Evolutionary conservation across 768 basidiomycete genomes (phyloP).

Genomic region (Crepidotus variabilis): DNA sequence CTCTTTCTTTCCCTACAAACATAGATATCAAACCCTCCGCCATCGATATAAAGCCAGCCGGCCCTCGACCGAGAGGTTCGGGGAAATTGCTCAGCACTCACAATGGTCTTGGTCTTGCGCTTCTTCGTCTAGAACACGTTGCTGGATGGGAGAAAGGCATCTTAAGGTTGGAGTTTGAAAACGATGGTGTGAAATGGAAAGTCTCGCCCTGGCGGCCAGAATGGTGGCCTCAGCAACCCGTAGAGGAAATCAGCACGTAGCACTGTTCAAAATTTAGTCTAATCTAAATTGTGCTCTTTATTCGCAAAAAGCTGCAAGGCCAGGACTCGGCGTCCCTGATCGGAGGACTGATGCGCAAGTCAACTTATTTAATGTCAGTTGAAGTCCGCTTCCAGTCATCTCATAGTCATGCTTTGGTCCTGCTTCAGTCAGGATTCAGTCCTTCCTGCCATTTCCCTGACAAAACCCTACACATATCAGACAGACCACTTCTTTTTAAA

Average conservation of each 20-base stretch:
- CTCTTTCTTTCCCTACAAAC: conserved; percentile 24
- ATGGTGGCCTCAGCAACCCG: conserved; percentile 48
- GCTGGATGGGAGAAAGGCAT: conserved; percentile 48
- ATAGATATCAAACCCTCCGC: conserved; percentile 31
- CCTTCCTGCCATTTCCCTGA: too few species aligned
- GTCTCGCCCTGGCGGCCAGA: conserved; percentile 68
- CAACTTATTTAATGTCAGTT: neutral
- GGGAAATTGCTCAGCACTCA: conserved; percentile 70
- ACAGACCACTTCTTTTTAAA: too few species aligned
- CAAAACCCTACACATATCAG: too few species aligned
- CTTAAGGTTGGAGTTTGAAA: conserved; percentile 28
- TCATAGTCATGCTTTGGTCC: neutral
- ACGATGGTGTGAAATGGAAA: conserved; percentile 25
- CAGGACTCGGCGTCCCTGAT: too few species aligned
- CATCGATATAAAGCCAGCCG: conserved; percentile 13
- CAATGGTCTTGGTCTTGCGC: conserved; percentile 66
- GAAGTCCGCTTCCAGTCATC: neutral
- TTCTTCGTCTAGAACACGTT: conserved; percentile 77
- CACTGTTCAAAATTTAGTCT: neutral
- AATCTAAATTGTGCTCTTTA: too few species aligned
- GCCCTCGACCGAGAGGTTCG: conserved; percentile 62
- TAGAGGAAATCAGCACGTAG: conserved; percentile 4
- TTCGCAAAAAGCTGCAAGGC: too few species aligned
- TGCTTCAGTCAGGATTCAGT: too few species aligned
- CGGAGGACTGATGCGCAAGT: too few species aligned